Percentiles rank a stretch among this genome's conserved stretches.
Evolutionary conservation across 768 basidiomycete genomes (phyloP).

Genomic region (Tricholoma matsutake): DNA sequence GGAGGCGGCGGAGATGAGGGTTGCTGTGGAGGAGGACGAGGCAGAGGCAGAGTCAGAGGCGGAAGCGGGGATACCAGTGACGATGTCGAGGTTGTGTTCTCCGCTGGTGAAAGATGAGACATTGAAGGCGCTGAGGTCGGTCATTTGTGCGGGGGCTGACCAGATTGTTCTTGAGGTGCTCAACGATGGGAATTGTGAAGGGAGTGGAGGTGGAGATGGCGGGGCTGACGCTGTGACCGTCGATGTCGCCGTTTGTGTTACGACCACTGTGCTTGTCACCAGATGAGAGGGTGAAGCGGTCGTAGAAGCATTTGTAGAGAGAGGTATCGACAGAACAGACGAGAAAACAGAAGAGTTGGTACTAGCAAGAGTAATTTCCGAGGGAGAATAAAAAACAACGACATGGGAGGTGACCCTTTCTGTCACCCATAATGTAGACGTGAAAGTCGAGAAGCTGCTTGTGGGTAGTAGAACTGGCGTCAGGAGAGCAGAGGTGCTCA

Average conservation of each 20-base stretch:
- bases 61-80: conserved; percentile 43
- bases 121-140: conserved; percentile 58
- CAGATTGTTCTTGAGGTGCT: conserved; percentile 34
- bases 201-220: conserved; percentile 4
- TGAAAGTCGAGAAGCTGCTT: neutral
- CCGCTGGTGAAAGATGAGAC: conserved; percentile 55
- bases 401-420: neutral
- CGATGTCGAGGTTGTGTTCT: conserved; percentile 51
- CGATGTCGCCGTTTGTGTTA: conserved; percentile 23
- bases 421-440: neutral
- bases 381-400: neutral
- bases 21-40: conserved; percentile 29
- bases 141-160: conserved; percentile 50
- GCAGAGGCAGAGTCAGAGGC: conserved; percentile 23
- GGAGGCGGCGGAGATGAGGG: conserved; percentile 51
- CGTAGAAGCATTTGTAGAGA: neutral
- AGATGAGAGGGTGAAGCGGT: neutral
- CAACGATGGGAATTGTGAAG: conserved; percentile 10
- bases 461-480: neutral
- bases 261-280: conserved; percentile 2
- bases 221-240: conserved; percentile 17
- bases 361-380: neutral
- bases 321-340: neutral
- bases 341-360: neutral
- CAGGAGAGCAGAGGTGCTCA: neutral